Base-by-base conservation (phyloP, 768 basidiomycete species). In the Dioszegia crocea region DNA sequence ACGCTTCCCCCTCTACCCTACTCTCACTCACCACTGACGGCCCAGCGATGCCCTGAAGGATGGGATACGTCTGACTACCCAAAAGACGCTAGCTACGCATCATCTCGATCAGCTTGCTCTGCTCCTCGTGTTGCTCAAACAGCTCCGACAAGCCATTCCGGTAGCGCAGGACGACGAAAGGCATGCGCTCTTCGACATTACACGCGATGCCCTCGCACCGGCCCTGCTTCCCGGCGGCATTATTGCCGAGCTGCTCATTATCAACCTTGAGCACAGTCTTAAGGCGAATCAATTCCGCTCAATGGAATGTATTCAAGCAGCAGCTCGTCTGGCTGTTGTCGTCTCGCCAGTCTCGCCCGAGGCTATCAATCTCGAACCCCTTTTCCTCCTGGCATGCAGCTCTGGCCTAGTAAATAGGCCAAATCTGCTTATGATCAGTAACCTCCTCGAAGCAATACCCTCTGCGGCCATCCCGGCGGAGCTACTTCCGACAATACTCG, bases 231-330 rank as follows among this genome's bases (percentile, higher is more conserved):
- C 70, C n/a, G 40, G 40, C 16, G 60, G 59, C 4, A 21, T 48
- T 21, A 23, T 64, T 4, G 44, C 59, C 4, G 33, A 46, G 36
- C 43, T 64, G 6, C 30, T 68, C n/a, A n/a, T 61, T 4, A 17
- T 26, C 26, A 56, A 60, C 39, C 41, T 71, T 19, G 67, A 67
- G 21, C 41, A 54, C 38, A 27, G 39, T 6, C 27, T 23, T 5
- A 71, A 71, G 59, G 31, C 61, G 0, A 41, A 61, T 16, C 61
- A 61, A 27, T 38, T 50, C n/a, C 58, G 63, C 24, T 62, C 70
- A 12, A 50, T 43, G 6, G 70, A 68, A 10, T 29, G 54, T 59
- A 17, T 47, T 62, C 12, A 39, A 21, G 48, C 58, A n/a, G 31
- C 38, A 1, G 40, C 53, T 30, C 45, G 52, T 21, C 44, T 63